Evolutionary conservation across 257 asterid genomes (phyloP).

Genomic region (Gardenia jasminoides): DNA sequence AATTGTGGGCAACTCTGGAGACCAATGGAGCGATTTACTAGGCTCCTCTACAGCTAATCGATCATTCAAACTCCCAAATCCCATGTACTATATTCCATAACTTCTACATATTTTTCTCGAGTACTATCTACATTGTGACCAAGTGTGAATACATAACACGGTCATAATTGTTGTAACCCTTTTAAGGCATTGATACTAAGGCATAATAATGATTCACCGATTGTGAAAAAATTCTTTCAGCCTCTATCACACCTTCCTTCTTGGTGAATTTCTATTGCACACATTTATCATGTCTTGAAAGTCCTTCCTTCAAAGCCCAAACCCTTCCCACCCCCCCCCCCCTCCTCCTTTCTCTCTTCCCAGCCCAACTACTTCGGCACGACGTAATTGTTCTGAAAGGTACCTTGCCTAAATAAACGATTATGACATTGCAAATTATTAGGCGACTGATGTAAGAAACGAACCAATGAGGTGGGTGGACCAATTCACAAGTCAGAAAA

Average conservation of each 20-base stretch:
- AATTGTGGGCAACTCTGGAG: conserved; percentile 70
- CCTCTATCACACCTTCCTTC: no score
- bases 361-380: no score
- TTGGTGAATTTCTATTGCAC: not conserved
- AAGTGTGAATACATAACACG: conserved; percentile 4
- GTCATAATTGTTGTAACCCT: not conserved
- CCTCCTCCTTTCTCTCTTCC: no score
- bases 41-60: conserved; percentile 55
- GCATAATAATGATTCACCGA: no score
- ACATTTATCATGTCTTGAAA: not conserved
- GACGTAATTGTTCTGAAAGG: not conserved
- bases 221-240: not conserved
- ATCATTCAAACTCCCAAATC: conserved; percentile 81
- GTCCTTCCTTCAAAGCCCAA: no score
- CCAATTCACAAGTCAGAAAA: not conserved
- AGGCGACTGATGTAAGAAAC: not conserved
- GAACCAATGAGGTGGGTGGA: not conserved
- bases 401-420: not conserved
- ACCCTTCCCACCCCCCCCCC: no score
- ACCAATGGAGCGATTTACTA: conserved; percentile 83
- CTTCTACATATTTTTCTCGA: not conserved
- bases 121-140: not conserved
- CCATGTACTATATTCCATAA: conserved; percentile 74
- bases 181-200: not conserved
- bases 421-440: no score